Evolutionary conservation across 1,284 basidiomycete genomes (phyloP), one percentile per base, ranked within the genome.

Genomic region (Rhizoctonia solani): DNA sequence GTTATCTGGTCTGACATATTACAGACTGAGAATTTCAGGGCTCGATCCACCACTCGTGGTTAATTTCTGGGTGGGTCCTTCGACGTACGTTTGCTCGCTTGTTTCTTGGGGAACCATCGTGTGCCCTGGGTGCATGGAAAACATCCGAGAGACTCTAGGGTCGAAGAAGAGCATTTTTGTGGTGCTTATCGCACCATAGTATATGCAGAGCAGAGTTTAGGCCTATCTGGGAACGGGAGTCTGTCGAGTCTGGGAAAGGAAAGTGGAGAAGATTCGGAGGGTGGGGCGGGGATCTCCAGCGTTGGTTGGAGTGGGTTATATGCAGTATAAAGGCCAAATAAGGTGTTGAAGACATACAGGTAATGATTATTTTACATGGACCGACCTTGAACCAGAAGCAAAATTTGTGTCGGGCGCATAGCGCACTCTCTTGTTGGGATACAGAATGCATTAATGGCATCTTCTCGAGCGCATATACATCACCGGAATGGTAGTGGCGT

Each of bases 251-350:
- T 30, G 59, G 59, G 21, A 52, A 52, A 21, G 47, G 59, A 29
- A 63, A 63, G 25, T 53, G 59, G 59, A 63, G 47, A 23, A 63
- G 49, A n/a, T 63, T 63, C 34, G 34, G 47, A 21, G 47, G 59
- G 2, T 63, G 59, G 59, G 59, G 59, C 19, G 50, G 47, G 14
- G 34, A 47, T 34, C 27, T 63, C 13, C n/a, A 52, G 5, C 16
- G 23, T 8, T 63, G 49, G 59, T 11, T 63, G 32, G 16, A 42
- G 9, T 50, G 49, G 32, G 5, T 63, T 8, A 63, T 14, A 14
- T 16, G 30, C 23, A 53, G 32, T 19, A 42, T 63, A 29, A 63
- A 37, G 30, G 29, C 59, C 23, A 41, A 37, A n/a, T 63, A n/a
- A 46, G 44, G 37, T 39, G 37, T 16, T 46, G 19, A 46, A 9